phyloP scores from a whole-genome alignment of 1,284 basidiomycete genomes.

The Ceratobasidium papillatum region DNA sequence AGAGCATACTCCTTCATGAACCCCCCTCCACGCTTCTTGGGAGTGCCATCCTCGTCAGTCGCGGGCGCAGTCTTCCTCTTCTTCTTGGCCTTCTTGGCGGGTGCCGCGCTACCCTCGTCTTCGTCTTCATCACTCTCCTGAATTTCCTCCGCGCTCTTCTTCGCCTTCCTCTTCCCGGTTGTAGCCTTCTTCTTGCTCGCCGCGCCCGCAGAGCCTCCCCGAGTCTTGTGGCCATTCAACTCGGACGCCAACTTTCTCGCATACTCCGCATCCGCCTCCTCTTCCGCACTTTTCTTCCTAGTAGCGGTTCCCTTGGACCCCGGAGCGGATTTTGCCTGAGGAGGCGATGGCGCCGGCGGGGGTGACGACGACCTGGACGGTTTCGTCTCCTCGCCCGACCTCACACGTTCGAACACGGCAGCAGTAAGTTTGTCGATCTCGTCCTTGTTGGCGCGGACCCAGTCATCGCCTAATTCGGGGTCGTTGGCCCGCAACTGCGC shows the following conservation, averaged over 20 bases:
- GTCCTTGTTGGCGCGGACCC: slow-evolving; percentile 44
- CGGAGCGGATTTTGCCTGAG: neutral
- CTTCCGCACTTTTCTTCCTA: slow-evolving; percentile 27
- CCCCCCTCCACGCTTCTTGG: slow-evolving; percentile 61
- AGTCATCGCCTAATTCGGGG: slow-evolving; percentile 42
- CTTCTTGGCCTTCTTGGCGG: slow-evolving; percentile 47
- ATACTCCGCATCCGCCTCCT: slow-evolving; percentile 65
- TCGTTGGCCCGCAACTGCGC: slow-evolving; percentile 45
- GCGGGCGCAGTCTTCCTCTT: slow-evolving; percentile 38
- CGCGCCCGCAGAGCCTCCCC: slow-evolving; percentile 50
- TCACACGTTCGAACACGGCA: slow-evolving; percentile 43
- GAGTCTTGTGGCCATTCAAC: slow-evolving; percentile 61
- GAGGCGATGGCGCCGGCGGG: neutral
- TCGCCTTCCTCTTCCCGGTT: slow-evolving; percentile 63
- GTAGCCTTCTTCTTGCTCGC: slow-evolving; percentile 54
- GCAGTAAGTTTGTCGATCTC: slow-evolving; percentile 45
- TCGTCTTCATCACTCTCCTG: slow-evolving; percentile 56
- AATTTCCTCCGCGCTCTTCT: slow-evolving; percentile 63
- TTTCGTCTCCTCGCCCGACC: slow-evolving; percentile 23
- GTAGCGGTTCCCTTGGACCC: neutral
- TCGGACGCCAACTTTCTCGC: slow-evolving; percentile 75
- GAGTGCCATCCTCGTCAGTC: slow-evolving; percentile 50
- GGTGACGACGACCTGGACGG: neutral
- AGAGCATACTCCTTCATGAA: slow-evolving; percentile 80
- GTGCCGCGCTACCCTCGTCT: neutral